Conservation (phyloP, 805 yeast species). For the Kockiozyma suomiensis region DNA sequence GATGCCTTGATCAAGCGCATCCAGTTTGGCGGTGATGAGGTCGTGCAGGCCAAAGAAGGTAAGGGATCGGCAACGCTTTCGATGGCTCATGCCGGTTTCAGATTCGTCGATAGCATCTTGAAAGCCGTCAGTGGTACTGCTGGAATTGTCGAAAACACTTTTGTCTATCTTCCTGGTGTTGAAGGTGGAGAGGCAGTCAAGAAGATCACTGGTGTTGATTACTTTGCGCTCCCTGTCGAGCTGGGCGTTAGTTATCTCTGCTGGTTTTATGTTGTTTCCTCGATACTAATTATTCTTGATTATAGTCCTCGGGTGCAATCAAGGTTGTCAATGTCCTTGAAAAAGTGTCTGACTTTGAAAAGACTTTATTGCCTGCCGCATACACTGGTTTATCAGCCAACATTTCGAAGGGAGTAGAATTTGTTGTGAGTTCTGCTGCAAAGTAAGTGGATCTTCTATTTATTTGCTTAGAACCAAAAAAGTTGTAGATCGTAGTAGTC, state of each 20-base stretch:
- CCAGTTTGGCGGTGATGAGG: slow-evolving; percentile 97
- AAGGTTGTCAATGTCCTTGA: slow-evolving; percentile 64
- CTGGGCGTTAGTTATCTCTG: slow-evolving; percentile 65
- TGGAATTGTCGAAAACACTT: slow-evolving; percentile 31
- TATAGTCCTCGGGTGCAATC: slow-evolving; percentile 62
- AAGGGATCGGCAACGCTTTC: slow-evolving; percentile 93
- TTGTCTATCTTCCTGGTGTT: slow-evolving; percentile 49
- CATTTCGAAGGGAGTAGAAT: slow-evolving; percentile 90
- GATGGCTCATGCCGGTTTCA: slow-evolving; percentile 93
- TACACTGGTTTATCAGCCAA: slow-evolving; percentile 86
- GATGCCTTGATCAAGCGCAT: slow-evolving; percentile 81
- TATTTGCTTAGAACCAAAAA: background rate
- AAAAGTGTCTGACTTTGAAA: slow-evolving; percentile 72
- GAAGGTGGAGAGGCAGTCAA: slow-evolving; percentile 57
- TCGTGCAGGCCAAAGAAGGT: slow-evolving; percentile 92
- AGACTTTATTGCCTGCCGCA: slow-evolving; percentile 77
- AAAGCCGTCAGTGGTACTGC: slow-evolving; percentile 35
- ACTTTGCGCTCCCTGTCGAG: slow-evolving; percentile 93
- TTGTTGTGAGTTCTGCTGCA: slow-evolving; percentile 51
- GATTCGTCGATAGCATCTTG: slow-evolving; percentile 65
- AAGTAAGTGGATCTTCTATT: slow-evolving; percentile 16
- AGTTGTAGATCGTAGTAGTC: too few species aligned
- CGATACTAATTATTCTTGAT: background rate
- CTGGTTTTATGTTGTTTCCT: too few species aligned
- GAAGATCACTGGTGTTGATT: slow-evolving; percentile 91